These are phyloP conservation scores for Colletotrichum siamense DNA, from an alignment of 2,329 filamentous ascomycete species.

Conservation along the genomic window DNA sequence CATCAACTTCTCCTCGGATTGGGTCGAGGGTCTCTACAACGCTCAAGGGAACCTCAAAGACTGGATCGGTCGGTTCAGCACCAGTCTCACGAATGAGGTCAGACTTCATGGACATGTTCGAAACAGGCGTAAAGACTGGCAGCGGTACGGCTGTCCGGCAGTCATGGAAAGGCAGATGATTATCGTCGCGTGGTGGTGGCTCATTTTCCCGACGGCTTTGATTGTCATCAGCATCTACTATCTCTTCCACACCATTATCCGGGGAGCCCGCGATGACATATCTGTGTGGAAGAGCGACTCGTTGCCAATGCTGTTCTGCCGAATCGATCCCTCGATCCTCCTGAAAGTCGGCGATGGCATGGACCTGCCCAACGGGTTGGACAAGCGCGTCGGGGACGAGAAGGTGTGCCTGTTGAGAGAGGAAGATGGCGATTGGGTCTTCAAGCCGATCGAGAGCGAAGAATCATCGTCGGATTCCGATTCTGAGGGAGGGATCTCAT, in stretches of 20 bases:
- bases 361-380: slow-evolving; percentile 39
- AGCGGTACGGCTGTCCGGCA: slow-evolving; percentile 32
- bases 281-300: slow-evolving; percentile 43
- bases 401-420: slow-evolving; percentile 38
- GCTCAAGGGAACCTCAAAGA: slow-evolving; percentile 31
- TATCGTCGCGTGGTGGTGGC: slow-evolving; percentile 40
- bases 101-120: slow-evolving; percentile 33
- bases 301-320: slow-evolving; percentile 43
- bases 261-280: slow-evolving; percentile 38
- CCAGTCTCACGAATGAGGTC: slow-evolving; percentile 41
- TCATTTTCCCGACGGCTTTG: slow-evolving; percentile 38
- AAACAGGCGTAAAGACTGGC: not conserved
- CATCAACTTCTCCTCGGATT: slow-evolving; percentile 41
- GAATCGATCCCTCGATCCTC: slow-evolving; percentile 37
- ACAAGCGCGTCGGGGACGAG: slow-evolving; percentile 34
- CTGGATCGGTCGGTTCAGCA: slow-evolving; percentile 38
- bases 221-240: slow-evolving; percentile 39
- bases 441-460: slow-evolving; percentile 29
- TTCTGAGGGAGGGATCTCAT: not conserved
- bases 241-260: slow-evolving; percentile 38
- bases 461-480: slow-evolving; percentile 15
- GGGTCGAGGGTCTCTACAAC: slow-evolving; percentile 41
- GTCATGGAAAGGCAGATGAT: slow-evolving; percentile 34
- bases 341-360: slow-evolving; percentile 35
- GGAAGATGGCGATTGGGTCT: slow-evolving; percentile 40